Base-by-base conservation (phyloP, 805 yeast genomes). In the Wickerhamomyces chambardii region DNA sequence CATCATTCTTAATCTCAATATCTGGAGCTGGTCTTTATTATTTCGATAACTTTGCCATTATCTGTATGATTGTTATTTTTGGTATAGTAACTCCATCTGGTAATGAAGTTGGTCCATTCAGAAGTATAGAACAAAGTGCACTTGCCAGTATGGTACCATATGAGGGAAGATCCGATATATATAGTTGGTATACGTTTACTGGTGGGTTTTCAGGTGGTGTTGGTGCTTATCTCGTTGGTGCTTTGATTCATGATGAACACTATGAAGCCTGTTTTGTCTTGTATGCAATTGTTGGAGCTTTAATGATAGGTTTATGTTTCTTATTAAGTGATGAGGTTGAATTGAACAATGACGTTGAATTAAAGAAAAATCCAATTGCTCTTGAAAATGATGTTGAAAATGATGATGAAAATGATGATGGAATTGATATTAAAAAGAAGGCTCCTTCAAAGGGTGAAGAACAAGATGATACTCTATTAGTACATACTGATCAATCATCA, bases 61-160 rank as follows among this genome's bases (percentile, higher is more conserved):
- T 74, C 32, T 53, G 64, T 28, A 32, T 54, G 1, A 58, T 66
- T 1, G 63, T 73, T 2, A 50, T 68, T 14, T 30, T 68, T 10
- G 80, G 81, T 3, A 67, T 72, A n/a, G 57, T 73, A 17, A 70
- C 78, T 2, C 76, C 78, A 3, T 58, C 68, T n/a, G 80, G 80
- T 4, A 68, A 68, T 6, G 81, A 74, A 39, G 74, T 70, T 17
- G 78, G 79, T 1, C 75, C 79, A 1, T 74, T 73, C 50, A 56
- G 77, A 39, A 66, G 76, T 8, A 55, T 73, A n/a, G 81, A 74
- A 44, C 78, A 73, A 41, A 59, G 72, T 22, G 50, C 70, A 1
- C 56, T 73, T 27, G 75, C 78, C 1, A 67, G 72, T 15, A 47
- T 73, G 38, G 59, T 63, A 5, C 51, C 61, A 6, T 45, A 57